Conservation (phyloP, 2,329 filamentous ascomycete genomes). For the Alternaria sp. region DNA sequence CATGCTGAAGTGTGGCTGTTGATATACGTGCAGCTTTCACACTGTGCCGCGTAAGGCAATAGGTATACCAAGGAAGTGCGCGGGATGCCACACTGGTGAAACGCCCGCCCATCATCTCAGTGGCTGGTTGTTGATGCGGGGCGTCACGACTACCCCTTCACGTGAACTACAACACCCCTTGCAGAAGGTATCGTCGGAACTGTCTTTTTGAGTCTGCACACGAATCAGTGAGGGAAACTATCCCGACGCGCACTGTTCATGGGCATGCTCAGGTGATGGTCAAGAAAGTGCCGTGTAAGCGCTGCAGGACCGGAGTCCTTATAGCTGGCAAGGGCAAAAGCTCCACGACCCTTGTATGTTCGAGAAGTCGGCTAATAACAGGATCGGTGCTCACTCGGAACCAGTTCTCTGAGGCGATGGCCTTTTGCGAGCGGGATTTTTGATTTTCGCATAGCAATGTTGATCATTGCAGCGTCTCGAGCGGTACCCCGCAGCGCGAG, state of each 20-base stretch:
- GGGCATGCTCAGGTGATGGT: not conserved
- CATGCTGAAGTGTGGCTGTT: not conserved
- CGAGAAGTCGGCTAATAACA: not conserved
- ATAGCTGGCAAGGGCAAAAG: not conserved
- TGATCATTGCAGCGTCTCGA: not conserved
- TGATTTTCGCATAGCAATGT: not conserved
- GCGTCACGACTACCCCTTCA: not conserved
- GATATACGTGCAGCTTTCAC: not conserved
- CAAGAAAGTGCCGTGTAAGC: not conserved
- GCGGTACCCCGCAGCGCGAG: constrained; percentile 14
- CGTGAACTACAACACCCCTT: not conserved
- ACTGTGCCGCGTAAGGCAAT: not conserved
- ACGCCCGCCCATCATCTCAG: not conserved
- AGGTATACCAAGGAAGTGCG: not conserved
- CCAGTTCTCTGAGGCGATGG: not conserved
- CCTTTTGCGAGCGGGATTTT: not conserved
- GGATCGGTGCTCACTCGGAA: not conserved
- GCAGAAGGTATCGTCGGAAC: not conserved
- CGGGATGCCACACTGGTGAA: not conserved
- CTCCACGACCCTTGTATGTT: not conserved
- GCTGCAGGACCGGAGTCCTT: not conserved
- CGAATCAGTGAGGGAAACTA: not conserved
- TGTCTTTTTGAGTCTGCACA: not conserved
- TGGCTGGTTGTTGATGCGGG: not conserved
- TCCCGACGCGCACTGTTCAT: not conserved